Base-by-base conservation (phyloP, 257 asterid genomes). In the Gardenia jasminoides region DNA sequence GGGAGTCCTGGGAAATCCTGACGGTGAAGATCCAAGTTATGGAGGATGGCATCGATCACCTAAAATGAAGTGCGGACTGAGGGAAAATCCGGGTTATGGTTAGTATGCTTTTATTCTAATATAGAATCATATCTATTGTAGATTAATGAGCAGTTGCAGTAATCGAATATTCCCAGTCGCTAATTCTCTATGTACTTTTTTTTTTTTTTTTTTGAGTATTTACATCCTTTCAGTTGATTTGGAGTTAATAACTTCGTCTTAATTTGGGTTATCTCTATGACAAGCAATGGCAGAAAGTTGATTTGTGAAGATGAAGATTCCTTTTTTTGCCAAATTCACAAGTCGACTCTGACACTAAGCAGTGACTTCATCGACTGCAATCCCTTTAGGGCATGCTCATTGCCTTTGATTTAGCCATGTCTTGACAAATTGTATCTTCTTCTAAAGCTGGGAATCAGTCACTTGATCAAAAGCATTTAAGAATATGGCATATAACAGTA, bases 31-130 rank as follows among this genome's bases (percentile, higher is more conserved):
- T 83, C 85, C 86, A 4, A 88, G 88, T 79, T 84, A 83, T 76
- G 97, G 90, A 78, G 93, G 87, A 66, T 87, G 88, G 91, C 84
- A 79, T 76, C 83, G 83, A 46, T 85, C 94, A 61, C 90, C 93
- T 1, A 84, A 80, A 84, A 61, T 96, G 83, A 84, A 82, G 46
- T 87, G 89, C 69, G 97, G 99, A 48, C 73, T 91, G 82, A 84
- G 87, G 80, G 99, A 96, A 67, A 90, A 89, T 87, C 99, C 98
- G 10, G 97, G 98, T 71, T 89, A 87, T 74, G 97, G 99, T 95
- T 67, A 78, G 97, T 87, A 73, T 79, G 69, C n/a, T 13, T 15
- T 41, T 62, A 62, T 46, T 44, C 46, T 44, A 56, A 41, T 41
- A n/a, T 58, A 30, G 52, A 39, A 10, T 61, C 65, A n/a, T 66